Conservation (phyloP, 768 basidiomycete species). For the Boletus tylopilopsis region DNA sequence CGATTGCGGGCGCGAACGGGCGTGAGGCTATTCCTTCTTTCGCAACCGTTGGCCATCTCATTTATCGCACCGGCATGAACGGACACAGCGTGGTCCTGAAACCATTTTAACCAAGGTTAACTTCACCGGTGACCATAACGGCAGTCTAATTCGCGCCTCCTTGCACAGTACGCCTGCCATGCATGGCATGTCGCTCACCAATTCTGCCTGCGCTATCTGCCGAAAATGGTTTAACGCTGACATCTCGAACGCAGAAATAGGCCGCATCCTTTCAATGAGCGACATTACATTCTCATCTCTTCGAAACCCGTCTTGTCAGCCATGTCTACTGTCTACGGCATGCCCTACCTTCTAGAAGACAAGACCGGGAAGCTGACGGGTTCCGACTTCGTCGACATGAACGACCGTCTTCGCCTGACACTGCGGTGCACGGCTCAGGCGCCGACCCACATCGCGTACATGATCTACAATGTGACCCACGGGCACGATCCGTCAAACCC, state of each 20-base stretch:
- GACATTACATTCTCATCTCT: background rate
- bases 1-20: conserved; percentile 7
- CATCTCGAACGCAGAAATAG: conserved; percentile 23
- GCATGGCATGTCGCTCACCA: conserved; percentile 15
- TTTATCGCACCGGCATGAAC: conserved; percentile 12
- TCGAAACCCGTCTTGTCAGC: conserved; percentile 1
- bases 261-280: background rate
- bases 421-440: conserved; percentile 47
- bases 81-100: conserved; percentile 17
- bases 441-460: conserved; percentile 43
- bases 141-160: conserved; percentile 17
- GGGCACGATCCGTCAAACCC: conserved; percentile 34
- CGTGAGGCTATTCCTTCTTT: conserved; percentile 21
- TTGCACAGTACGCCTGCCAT: conserved; percentile 16
- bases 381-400: conserved; percentile 59
- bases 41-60: conserved; percentile 10
- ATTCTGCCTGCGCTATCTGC: conserved; percentile 16
- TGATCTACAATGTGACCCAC: conserved; percentile 43
- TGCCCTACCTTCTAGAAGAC: conserved; percentile 66
- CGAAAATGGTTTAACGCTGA: conserved; percentile 20
- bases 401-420: conserved; percentile 53
- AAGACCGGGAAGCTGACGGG: conserved; percentile 49
- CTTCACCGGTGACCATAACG: conserved; percentile 15
- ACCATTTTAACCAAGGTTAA: conserved; percentile 12
- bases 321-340: conserved; percentile 43